A percentile compares a stretch with the other conserved stretches of the same genome.
Conservation (phyloP, 495 filamentous ascomycete species). For the Neurospora sp. region DNA sequence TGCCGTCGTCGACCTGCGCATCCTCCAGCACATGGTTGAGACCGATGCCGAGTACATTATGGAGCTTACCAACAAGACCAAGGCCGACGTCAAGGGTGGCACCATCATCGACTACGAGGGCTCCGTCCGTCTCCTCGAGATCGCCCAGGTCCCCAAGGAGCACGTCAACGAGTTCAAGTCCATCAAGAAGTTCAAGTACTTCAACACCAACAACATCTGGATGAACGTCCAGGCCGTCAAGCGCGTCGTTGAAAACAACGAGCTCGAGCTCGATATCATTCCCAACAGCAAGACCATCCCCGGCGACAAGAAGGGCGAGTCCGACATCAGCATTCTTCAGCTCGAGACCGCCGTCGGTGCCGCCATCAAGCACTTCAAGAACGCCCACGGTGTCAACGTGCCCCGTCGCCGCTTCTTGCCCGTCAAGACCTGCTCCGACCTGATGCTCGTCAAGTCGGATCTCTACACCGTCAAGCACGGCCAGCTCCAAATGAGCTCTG, state of each 20-base stretch:
- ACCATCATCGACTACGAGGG: conserved; percentile 99
- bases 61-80: conserved; percentile 99
- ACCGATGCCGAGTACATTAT: conserved; percentile 96
- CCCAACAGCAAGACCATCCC: conserved; percentile 98
- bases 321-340: conserved; percentile 93
- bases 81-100: conserved; percentile 99
- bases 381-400: conserved; percentile 98
- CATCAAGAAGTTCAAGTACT: conserved; percentile 99
- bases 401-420: conserved; percentile 95
- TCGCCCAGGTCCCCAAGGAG: conserved; percentile 99
- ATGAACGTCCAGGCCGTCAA: conserved; percentile 96
- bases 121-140: conserved; percentile 90
- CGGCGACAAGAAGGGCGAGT: conserved; percentile 98
- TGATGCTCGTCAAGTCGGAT: conserved; percentile 99
- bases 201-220: conserved; percentile 99
- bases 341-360: conserved; percentile 98
- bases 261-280: conserved; percentile 99
- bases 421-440: conserved; percentile 99
- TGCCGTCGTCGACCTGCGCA: conserved; percentile 92
- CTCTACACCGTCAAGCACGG: conserved; percentile 99
- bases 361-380: conserved; percentile 96
- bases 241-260: conserved; percentile 96
- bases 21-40: conserved; percentile 98
- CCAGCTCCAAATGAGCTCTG: conserved; percentile 90
- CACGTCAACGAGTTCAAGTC: conserved; percentile 99